Evolutionary conservation across 1,284 basidiomycete genomes (phyloP), one percentile per base, ranked within the genome.

Genomic region (Pseudozyma tsukubaensis): DNA sequence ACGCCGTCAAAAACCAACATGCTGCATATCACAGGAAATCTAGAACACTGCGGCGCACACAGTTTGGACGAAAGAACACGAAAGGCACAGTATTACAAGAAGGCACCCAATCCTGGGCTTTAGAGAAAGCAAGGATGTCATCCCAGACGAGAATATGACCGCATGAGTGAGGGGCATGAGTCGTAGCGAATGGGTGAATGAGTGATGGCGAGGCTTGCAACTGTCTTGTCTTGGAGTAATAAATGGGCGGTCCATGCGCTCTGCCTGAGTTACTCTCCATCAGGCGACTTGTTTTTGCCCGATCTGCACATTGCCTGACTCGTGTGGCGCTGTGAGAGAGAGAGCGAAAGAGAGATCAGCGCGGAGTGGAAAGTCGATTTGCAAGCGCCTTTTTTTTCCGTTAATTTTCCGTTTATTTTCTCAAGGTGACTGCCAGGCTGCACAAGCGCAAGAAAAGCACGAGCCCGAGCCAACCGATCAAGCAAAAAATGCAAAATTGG

Each of bases 391-490:
- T 43, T 43, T 9, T 16, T 43, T 9, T 16, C n/a, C 16, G 42
- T n/a, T 12, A 39, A n/a, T n/a, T 39, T 43, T 43, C 3, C 18
- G 5, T 43, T 24, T 21, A 11, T 24, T 45, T 18, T n/a, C 19
- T 18, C 42, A 18, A n/a, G 42, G 42, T n/a, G 24, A 29, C 3
- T 29, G 24, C 6, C 24, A 29, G 24, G 24, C 24, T 29, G 24
- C 24, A 29, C 24, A 29, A 29, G 6, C 24, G 6, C 24, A 29
- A 29, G 19, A 10, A 10, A 21, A 24, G 44, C 44, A 24, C 44
- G 21, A 45, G 44, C 44, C 44, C 44, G 24, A 10, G 21, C 24
- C 44, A 45, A 24, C 44, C 19, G 44, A 45, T 45, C 44, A 45
- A 45, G 44, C 44, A 45, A 45, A 45, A 45, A 21, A 11, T 11